Conservation (phyloP, 306 rosid genomes). For the Cucurbita moschata region DNA sequence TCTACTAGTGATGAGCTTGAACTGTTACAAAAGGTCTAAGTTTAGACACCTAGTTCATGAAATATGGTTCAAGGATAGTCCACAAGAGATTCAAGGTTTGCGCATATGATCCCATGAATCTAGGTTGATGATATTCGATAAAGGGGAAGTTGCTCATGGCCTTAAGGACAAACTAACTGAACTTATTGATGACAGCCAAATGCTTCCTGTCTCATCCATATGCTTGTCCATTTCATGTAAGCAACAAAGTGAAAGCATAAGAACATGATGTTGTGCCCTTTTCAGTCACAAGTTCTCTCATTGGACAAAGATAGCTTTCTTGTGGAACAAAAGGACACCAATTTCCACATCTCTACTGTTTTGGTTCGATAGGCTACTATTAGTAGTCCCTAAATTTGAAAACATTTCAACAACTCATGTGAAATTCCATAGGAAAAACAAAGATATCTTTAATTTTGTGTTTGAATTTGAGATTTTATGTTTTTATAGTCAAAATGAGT, state of each 20-base stretch:
- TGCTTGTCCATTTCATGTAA: not conserved
- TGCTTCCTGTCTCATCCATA: not conserved
- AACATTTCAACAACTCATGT: not conserved
- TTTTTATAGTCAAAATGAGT: too few relatives aligned
- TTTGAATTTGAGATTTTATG: too few relatives aligned
- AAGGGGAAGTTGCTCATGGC: not conserved
- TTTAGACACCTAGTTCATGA: too few relatives aligned
- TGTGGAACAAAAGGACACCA: not conserved
- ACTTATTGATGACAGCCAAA: not conserved
- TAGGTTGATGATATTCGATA: too few relatives aligned
- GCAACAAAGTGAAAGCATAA: not conserved
- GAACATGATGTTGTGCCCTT: conserved; percentile 1
- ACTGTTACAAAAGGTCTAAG: too few relatives aligned
- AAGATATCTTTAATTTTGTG: too few relatives aligned
- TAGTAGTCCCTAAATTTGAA: not conserved
- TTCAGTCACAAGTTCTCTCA: not conserved
- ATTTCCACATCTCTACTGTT: not conserved
- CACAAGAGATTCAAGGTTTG: too few relatives aligned
- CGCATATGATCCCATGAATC: too few relatives aligned
- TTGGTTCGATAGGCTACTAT: not conserved
- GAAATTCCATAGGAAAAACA: too few relatives aligned
- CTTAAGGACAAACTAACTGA: not conserved
- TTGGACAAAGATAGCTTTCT: not conserved
- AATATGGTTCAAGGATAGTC: too few relatives aligned
- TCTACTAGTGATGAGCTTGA: too few relatives aligned